Evolutionary conservation across 768 basidiomycete genomes (phyloP), one percentile per base, ranked within the genome.

Genomic region (Termitomyces sp.): DNA sequence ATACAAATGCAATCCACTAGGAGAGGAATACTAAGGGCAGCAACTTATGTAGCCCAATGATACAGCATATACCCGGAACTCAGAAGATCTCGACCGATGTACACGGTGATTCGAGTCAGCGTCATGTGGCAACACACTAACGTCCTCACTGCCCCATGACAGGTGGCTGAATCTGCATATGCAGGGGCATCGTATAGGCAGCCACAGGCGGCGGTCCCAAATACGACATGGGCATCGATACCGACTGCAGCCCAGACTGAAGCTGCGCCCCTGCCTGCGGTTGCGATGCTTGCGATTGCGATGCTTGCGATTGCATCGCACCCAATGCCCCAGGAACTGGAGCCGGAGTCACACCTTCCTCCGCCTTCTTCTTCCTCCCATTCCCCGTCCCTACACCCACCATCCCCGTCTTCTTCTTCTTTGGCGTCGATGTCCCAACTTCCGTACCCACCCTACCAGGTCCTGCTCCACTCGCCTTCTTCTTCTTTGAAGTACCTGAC

Each of bases 401-500:
- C 65, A 58, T 69, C 32, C 67, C 71, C 55, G 73, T 75, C 70
- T 79, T 80, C 75, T 79, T 80, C 71, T 77, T 77, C 52, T 65
- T 56, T 16, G 69, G 59, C 36, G 68, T 40, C n/a, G 63, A 53
- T 42, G 56, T 58, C 50, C 57, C 56, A 59, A 69, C 65, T n/a
- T 68, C 68, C 26, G 63, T 58, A 9, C 64, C 64, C 57, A 62
- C 58, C 60, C 69, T 57, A 63, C 64, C 59, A 47, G 71, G 58
- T 63, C 65, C 58, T 58, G 64, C 59, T 9, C 61, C 59, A 14
- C 58, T 63, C 8, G 66, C 66, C 45, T 66, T 67, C 67, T 82
- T 84, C 79, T 90, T 92, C 81, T 91, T 92, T 69, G 81, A 70
- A 12, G 74, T 74, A 2, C 77, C 65, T 18, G 77, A 69, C 0